Base-by-base conservation (phyloP, 352 stramenopile species). In the Aphanomyces cochlioides region DNA sequence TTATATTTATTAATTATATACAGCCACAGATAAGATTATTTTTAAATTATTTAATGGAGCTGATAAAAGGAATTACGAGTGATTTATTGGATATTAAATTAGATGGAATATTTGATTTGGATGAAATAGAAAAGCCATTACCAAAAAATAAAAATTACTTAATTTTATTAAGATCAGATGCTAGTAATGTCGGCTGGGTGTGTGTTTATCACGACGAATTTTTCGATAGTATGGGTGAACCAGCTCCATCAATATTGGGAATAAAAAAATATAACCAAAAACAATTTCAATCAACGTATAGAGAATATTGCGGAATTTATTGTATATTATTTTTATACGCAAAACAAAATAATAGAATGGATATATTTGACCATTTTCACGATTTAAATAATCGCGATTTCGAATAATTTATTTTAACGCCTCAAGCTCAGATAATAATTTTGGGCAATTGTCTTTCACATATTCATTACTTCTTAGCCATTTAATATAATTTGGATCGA, bases 71-170 rank as follows among this genome's bases (percentile, higher is more conserved):
- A 7, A 47, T 69, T 28, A 36, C 40, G 12, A 48, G 13, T 2
- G 63, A 69, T 3, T 17, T 36, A 47, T 61, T 69, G 1, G 21
- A 60, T 63, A 47, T 69, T 69, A 5, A 69, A 59, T 39, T 69
- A 7, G 63, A 69, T 69, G 40, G 6, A 13, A 61, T 61, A 45
- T 12, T 21, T 41, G 2, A 12, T n/a, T 4, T 61, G 4, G 21
- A 40, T 39, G 19, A 41, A 61, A 37, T 61, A n/a, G 3, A 19
- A 2, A 8, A 19, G 1, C 50, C 50, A 37, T 36, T 58, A 58
- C 10, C 39, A 45, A 61, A n/a, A n/a, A n/a, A n/a, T n/a, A n/a
- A n/a, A n/a, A n/a, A n/a, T n/a, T n/a, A n/a, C n/a, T n/a, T n/a
- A n/a, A n/a, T n/a, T n/a, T n/a, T n/a, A n/a, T n/a, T n/a, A n/a